A percentile compares a stretch with the other conserved stretches of the same genome.
phyloP scores from a whole-genome alignment of 148 eudicot species.

The Suaeda aralocaspica region DNA sequence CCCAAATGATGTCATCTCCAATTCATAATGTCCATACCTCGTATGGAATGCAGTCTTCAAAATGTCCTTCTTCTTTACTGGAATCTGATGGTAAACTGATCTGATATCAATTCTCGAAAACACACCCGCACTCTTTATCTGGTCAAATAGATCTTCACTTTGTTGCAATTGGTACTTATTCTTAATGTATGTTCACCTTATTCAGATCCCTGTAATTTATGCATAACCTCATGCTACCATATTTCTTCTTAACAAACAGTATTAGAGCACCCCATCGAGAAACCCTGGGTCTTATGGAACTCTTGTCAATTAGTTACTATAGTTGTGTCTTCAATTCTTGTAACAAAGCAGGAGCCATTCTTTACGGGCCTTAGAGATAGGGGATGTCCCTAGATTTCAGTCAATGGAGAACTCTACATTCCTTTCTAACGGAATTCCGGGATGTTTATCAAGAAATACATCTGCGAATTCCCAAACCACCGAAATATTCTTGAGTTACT shows the following conservation, averaged over 20 bases:
- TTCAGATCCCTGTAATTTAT: neutral
- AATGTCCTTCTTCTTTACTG: neutral
- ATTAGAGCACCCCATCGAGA: neutral
- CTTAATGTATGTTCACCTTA: neutral
- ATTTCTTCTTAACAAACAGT: no score
- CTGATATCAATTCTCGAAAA: neutral
- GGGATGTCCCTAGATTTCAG: neutral
- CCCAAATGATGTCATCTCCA: neutral
- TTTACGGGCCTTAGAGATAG: neutral
- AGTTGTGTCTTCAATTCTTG: constrained; percentile 1
- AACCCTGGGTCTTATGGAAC: neutral
- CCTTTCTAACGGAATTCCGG: neutral
- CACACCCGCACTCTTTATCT: neutral
- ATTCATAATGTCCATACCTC: neutral
- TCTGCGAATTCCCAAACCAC: neutral
- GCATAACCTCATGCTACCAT: neutral
- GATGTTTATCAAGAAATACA: neutral
- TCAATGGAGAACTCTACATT: constrained; percentile 1
- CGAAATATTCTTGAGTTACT: neutral
- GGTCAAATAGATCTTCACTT: neutral
- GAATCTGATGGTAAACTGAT: neutral
- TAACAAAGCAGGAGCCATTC: neutral
- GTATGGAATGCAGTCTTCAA: neutral
- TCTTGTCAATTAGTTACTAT: neutral
- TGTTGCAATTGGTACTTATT: neutral